phyloP scores from a whole-genome alignment of 768 basidiomycete genomes.

The Baorangia bicolor region DNA sequence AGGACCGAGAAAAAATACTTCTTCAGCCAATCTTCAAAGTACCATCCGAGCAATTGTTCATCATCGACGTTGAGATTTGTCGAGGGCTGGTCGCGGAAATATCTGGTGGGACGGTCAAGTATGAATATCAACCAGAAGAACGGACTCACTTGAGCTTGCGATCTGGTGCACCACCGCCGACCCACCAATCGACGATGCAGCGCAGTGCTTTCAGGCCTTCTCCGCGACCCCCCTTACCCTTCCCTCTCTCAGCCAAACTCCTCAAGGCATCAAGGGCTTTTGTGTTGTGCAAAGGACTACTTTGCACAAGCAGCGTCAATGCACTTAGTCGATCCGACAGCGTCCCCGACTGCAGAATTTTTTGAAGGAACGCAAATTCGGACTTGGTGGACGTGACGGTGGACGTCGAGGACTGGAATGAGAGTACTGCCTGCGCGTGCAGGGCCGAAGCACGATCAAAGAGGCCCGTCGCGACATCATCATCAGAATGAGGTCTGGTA shows the following conservation, averaged over 20 bases:
- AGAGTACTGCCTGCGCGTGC: slow-evolving; percentile 41
- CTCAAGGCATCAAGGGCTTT: slow-evolving; percentile 76
- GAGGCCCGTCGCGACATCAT: slow-evolving; percentile 25
- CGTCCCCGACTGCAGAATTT: slow-evolving; percentile 85
- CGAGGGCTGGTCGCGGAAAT: slow-evolving; percentile 87
- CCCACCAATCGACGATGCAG: slow-evolving; percentile 97
- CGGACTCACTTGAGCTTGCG: slow-evolving; percentile 77
- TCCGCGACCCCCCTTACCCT: slow-evolving; percentile 87
- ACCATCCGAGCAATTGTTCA: slow-evolving; percentile 74
- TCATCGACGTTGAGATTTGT: slow-evolving; percentile 64
- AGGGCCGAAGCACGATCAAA: slow-evolving; percentile 46
- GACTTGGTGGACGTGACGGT: slow-evolving; percentile 48
- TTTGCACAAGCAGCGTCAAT: slow-evolving; percentile 84
- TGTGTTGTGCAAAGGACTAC: slow-evolving; percentile 82
- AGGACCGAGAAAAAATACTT: slow-evolving; percentile 93
- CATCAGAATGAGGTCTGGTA: neutral
- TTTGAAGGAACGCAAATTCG: slow-evolving; percentile 78
- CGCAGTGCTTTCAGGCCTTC: slow-evolving; percentile 88
- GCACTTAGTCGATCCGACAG: slow-evolving; percentile 91
- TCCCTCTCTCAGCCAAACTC: slow-evolving; percentile 71
- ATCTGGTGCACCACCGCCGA: slow-evolving; percentile 86
- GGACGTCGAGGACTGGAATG: slow-evolving; percentile 55
- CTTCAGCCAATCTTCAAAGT: slow-evolving; percentile 97
- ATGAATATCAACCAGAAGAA: neutral
- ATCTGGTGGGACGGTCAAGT: slow-evolving; percentile 46